Evolutionary conservation across 1,139 yeast species (phyloP), one percentile per base, ranked within the genome.

Genomic region (Protomyces arabidopsidicola): DNA sequence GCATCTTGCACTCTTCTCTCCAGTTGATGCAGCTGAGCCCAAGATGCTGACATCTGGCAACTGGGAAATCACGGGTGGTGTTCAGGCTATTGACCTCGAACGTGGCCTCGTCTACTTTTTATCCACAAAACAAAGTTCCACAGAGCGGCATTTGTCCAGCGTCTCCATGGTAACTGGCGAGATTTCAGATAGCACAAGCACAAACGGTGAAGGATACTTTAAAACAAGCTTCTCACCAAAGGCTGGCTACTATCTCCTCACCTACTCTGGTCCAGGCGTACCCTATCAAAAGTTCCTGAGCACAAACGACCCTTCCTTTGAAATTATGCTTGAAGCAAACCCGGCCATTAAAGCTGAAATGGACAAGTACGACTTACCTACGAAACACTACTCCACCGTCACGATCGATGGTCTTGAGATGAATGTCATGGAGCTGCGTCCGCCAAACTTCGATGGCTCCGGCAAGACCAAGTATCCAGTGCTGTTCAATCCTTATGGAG

Each of bases 401-500:
- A 74, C 74, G 14, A 50, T 65, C 10, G 68, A 67, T 20, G 78
- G 77, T 27, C 79, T 76, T 3, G 73, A 74, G n/a, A 78, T 88
- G 42, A 86, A 88, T 72, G 83, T 86, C 63, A 76, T 87, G 57
- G 97, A 91, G 73, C 85, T 87, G 3, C 77, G 84, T 45, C 98
- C 98, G 0, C 82, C 84, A 0, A 78, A 81, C 66, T 88, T 90
- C 71, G 79, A 86, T 69, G 79, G 84, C 2, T 69, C 72, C 2
- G 65, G 68, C 38, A 68, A 69, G 51, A 77, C 75, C 65, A 83
- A 86, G 71, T 86, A 91, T 72, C 97, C 98, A 0, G 74, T 93
- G 2, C 75, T 93, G 65, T 96, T 91, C 31, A 85, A 84, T 69
- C 89, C 86, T 3, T 93, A 93, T 73, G 98, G 96, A 2, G 98